Evolutionary conservation across 371 early-diverging fungal genomes (phyloP).

Genomic region (Mortierella sp.): DNA sequence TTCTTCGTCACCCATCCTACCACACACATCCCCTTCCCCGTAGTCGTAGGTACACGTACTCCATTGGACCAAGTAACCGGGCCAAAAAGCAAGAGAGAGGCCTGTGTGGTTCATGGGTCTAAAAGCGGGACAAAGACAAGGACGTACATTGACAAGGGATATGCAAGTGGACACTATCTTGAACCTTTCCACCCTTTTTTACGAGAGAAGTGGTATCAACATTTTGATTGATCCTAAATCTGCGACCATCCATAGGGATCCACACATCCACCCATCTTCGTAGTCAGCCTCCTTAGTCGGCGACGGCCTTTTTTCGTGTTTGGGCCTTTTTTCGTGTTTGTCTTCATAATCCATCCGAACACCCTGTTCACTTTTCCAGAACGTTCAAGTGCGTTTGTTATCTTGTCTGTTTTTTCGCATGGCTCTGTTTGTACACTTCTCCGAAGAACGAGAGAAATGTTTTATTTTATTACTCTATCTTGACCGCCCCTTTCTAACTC

Average conservation of each 20-base stretch:
- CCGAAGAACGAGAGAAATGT: background rate
- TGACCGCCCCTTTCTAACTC: background rate
- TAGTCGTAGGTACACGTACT: background rate
- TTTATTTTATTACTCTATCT: background rate
- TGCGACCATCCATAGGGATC: too few species aligned
- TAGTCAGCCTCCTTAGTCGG: too few species aligned
- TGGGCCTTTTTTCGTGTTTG: background rate
- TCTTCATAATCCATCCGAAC: background rate
- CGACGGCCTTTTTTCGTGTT: background rate
- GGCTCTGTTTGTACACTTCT: constrained; percentile 7
- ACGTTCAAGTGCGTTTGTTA: background rate
- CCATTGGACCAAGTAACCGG: background rate
- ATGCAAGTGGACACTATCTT: constrained; percentile 1
- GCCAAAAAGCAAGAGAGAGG: background rate
- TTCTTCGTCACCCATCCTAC: background rate
- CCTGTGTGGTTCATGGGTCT: background rate
- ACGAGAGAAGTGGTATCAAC: background rate
- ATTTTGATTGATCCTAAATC: background rate
- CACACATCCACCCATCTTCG: too few species aligned
- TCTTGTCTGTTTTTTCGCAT: background rate
- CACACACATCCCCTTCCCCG: background rate
- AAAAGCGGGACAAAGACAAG: background rate
- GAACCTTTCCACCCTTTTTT: background rate
- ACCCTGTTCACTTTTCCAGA: background rate
- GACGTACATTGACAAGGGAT: background rate